phyloP scores from a whole-genome alignment of 106 monocot genomes.

The Narthecium ossifragum region DNA sequence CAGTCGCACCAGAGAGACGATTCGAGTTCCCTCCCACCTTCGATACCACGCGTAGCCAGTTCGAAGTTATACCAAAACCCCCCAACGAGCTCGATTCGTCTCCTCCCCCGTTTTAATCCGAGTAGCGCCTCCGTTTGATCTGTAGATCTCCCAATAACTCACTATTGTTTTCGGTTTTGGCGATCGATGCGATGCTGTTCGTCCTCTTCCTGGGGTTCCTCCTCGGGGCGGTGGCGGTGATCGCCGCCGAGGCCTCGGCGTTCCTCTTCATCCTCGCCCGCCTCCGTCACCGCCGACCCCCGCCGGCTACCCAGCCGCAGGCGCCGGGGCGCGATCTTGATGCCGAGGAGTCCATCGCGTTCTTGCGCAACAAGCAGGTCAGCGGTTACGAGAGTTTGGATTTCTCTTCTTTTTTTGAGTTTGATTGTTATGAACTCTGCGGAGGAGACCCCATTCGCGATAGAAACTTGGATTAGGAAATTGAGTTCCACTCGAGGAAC shows the following conservation, averaged over 20 bases:
- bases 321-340: slow-evolving; percentile 17
- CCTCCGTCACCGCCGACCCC: slow-evolving; percentile 18
- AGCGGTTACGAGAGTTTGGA: background rate
- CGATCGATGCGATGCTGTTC: slow-evolving; percentile 26
- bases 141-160: no score
- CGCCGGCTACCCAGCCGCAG: background rate
- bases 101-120: no score
- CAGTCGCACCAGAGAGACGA: no score
- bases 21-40: no score
- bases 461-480: no score
- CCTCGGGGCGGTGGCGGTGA: slow-evolving; percentile 22
- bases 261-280: slow-evolving; percentile 17
- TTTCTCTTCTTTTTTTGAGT: background rate
- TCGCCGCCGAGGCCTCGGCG: slow-evolving; percentile 22
- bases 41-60: no score
- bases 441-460: no score
- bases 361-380: slow-evolving; percentile 53
- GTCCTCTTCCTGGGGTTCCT: slow-evolving; percentile 33
- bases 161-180: no score
- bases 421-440: background rate
- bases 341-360: slow-evolving; percentile 22
- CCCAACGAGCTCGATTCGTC: no score
- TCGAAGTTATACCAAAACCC: no score
- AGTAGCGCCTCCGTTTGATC: no score
- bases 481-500: no score